Evolutionary conservation across 805 yeast genomes (phyloP), one percentile per base, ranked within the genome.

Genomic region (Candida vaughaniae): DNA sequence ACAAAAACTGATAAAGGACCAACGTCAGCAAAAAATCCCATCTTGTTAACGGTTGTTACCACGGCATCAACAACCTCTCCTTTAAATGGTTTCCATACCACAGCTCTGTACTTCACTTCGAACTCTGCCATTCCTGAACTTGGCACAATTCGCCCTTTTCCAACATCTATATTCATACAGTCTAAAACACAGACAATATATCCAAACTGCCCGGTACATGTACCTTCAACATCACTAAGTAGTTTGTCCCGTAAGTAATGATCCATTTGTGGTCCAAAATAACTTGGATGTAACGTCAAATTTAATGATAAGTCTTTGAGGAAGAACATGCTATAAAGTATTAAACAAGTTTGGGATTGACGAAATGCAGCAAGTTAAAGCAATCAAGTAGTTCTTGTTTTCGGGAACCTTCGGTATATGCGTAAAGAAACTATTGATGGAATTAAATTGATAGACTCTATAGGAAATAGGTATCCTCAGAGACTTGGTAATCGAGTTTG

Each of bases 61-160:
- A 91, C 81, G 5, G 95, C 99, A 62, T 93, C 99, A 17, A 93
- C 98, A 6, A 93, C 99, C 64, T 93, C 99, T 23, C 98, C 99
- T 65, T 93, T 93, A 67, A 93, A 93, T 4, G 99, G 99, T 55
- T 91, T 85, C 95, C 96, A 93, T 22, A 93, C 97, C 35, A 93
- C 90, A 0, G 99, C 99, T 50, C 95, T 73, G 60, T 93, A 93
- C 62, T 88, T 87, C 36, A 93, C 98, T 51, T 88, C 95, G 54
- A 93, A 93, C 62, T 89, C 97, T 0, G 99, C 98, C 53, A 89
- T 82, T 2, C 99, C 99, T 40, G 82, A 80, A 16, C 90, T 82
- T 3, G 98, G 95, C 29, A 93, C 75, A 46, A 93, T 86, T 50
- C 85, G 73, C 14, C 99, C 99, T 51, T 88, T 83, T 32, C 96